Evolutionary conservation across 768 basidiomycete genomes (phyloP), one percentile per base, ranked within the genome.

Genomic region (Mycena rosella): DNA sequence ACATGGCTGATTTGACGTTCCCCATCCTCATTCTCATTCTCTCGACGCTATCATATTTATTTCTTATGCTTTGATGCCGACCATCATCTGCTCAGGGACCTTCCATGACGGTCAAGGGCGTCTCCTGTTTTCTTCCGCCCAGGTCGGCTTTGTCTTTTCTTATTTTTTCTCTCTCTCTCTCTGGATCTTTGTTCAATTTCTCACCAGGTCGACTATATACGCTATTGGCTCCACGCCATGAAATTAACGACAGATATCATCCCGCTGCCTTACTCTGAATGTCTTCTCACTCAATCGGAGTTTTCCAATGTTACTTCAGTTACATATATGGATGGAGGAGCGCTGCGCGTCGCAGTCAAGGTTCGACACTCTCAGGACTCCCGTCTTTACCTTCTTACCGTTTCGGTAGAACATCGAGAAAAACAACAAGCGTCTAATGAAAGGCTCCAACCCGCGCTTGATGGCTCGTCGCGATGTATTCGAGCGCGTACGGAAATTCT

Each of bases 171-270:
- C 17, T 40, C 10, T 13, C 5, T 40, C 17, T 40, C 7, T 40
- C 5, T 18, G 9, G 10, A 40, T 40, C 17, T 40, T 40, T 18
- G 17, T 40, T 40, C 17, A 15, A 8, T 40, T 40, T 40, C 32
- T 34, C 5, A 40, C 32, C 5, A 34, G 38, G 38, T 95, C 69
- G 94, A 96, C 76, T 96, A 95, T 77, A 77, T 92, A 22, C 84
- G 93, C 57, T 95, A 95, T 77, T 96, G 91, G 91, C 84, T 96
- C 57, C 87, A 93, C 74, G 88, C 89, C 1, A 89, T 91, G 85
- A 80, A 84, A 63, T 81, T 94, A 70, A 93, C 92, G 0, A 81
- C 86, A 62, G 76, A 83, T 20, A 82, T 84, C 48, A 86, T 95
- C 45, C 89, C 93, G 20, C 79, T 96, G 27, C 94, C 95, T 1